Conservation (phyloP, 2,329 filamentous ascomycete genomes). For the Pseudogymnoascus sp. region DNA sequence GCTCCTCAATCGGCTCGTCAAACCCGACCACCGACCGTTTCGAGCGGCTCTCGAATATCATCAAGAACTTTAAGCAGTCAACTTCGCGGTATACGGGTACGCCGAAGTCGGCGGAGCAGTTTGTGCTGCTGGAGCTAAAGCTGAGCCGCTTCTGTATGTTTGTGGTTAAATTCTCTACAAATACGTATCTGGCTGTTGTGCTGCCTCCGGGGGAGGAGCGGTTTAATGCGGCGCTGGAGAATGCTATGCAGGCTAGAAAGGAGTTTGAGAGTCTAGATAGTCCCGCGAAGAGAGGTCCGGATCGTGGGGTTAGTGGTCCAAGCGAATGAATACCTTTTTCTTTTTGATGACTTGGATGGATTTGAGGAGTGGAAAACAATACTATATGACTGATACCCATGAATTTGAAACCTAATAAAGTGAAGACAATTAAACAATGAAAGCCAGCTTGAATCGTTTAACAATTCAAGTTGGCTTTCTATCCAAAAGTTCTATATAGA, state of each 20-base stretch:
- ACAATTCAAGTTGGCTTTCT: neutral
- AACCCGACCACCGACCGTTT: constrained; percentile 92
- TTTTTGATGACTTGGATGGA: neutral
- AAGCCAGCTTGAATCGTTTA: too few relatives aligned
- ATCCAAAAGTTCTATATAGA: neutral
- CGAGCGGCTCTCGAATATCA: constrained; percentile 91
- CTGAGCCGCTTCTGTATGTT: constrained; percentile 83
- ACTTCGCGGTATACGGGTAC: constrained; percentile 69
- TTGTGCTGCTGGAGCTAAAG: constrained; percentile 74
- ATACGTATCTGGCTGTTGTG: constrained; percentile 91
- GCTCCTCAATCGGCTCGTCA: constrained; percentile 61
- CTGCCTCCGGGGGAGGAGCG: constrained; percentile 85
- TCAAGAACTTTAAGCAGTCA: constrained; percentile 95
- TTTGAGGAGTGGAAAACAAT: neutral
- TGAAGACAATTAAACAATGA: neutral
- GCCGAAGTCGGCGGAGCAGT: constrained; percentile 74
- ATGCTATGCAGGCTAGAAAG: constrained; percentile 78
- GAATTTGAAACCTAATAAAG: neutral
- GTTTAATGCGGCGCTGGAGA: constrained; percentile 85
- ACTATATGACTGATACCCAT: neutral
- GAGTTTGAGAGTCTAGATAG: constrained; percentile 67
- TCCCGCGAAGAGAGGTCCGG: constrained; percentile 31
- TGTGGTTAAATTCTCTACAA: constrained; percentile 90
- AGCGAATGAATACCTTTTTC: constrained; percentile 5
- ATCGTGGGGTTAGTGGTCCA: constrained; percentile 13